phyloP scores from a whole-genome alignment of 2,329 filamentous ascomycete genomes.

The Trichothecium sympodiale region DNA sequence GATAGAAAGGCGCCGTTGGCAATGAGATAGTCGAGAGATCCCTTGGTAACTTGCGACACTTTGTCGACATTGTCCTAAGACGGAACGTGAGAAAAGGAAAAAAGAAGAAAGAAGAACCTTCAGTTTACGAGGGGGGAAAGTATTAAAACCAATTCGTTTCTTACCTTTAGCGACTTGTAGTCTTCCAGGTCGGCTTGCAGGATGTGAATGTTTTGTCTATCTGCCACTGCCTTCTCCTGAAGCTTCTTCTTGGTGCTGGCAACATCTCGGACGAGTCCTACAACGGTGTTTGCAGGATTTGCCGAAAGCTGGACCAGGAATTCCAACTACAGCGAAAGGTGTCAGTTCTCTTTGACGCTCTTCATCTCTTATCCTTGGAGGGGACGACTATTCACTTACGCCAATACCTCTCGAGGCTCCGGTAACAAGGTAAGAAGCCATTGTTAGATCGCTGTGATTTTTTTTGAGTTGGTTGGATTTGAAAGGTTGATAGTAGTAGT shows the following conservation, averaged over 20 bases:
- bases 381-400: slow-evolving; percentile 7
- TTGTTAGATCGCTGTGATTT: slow-evolving; percentile 7
- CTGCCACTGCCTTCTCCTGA: too few species aligned
- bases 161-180: slow-evolving; percentile 23
- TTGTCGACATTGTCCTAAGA: too few species aligned
- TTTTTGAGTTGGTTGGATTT: too few species aligned
- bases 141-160: too few species aligned
- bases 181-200: slow-evolving; percentile 29
- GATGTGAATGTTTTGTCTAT: slow-evolving; percentile 24
- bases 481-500: too few species aligned
- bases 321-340: slow-evolving; percentile 11
- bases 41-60: too few species aligned
- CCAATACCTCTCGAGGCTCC: slow-evolving; percentile 23
- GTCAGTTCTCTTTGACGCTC: too few species aligned
- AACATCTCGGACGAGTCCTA: slow-evolving; percentile 31
- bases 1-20: slow-evolving; percentile 31
- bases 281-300: slow-evolving; percentile 25
- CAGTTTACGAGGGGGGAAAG: too few species aligned
- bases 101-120: too few species aligned
- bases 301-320: slow-evolving; percentile 31
- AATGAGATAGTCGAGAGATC: slow-evolving; percentile 39
- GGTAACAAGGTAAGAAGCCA: slow-evolving; percentile 25
- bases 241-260: not conserved
- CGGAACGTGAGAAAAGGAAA: too few species aligned
- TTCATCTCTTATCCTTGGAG: not conserved